Evolutionary conservation across 805 yeast genomes (phyloP).

Genomic region (Debaryomyces castellii): DNA sequence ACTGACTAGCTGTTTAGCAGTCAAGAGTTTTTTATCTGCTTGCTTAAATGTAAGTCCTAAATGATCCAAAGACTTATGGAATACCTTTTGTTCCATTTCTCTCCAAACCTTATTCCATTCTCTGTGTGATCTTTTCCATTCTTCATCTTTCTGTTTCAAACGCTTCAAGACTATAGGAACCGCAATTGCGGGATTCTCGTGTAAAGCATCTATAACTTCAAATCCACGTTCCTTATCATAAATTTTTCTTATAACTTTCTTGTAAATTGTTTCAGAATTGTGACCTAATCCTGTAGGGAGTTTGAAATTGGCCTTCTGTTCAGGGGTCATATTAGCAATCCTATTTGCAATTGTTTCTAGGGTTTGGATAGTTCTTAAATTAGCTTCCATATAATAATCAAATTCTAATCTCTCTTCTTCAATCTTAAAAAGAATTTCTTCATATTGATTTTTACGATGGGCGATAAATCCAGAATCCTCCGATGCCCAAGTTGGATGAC

Average conservation of each 20-base stretch:
- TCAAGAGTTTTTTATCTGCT: conserved; percentile 87
- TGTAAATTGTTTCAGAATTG: conserved; percentile 86
- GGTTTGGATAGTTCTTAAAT: conserved; percentile 91
- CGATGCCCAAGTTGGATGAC: conserved; percentile 99
- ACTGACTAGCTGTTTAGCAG: conserved; percentile 85
- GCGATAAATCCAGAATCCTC: conserved; percentile 99
- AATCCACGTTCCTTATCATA: conserved; percentile 94
- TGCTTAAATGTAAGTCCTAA: conserved; percentile 95
- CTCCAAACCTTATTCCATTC: conserved; percentile 99
- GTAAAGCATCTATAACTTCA: conserved; percentile 93
- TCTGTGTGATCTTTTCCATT: conserved; percentile 96
- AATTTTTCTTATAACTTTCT: conserved; percentile 86
- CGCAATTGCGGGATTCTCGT: conserved; percentile 92
- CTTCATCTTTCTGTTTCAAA: conserved; percentile 96
- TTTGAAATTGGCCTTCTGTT: conserved; percentile 82
- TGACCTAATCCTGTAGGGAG: conserved; percentile 94
- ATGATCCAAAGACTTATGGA: conserved; percentile 91
- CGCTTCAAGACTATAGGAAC: conserved; percentile 91
- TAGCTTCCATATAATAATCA: conserved; percentile 93
- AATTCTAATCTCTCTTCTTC: conserved; percentile 98
- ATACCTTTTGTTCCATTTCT: conserved; percentile 93
- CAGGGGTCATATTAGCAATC: conserved; percentile 87
- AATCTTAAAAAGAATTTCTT: conserved; percentile 89
- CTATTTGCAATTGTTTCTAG: conserved; percentile 93
- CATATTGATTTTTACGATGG: conserved; percentile 97